A percentile compares a stretch with the other conserved stretches of the same genome.
These are phyloP conservation scores for Pythium rishiriense DNA, from an alignment of 352 stramenopile genomes.

Conservation along the genomic window DNA sequence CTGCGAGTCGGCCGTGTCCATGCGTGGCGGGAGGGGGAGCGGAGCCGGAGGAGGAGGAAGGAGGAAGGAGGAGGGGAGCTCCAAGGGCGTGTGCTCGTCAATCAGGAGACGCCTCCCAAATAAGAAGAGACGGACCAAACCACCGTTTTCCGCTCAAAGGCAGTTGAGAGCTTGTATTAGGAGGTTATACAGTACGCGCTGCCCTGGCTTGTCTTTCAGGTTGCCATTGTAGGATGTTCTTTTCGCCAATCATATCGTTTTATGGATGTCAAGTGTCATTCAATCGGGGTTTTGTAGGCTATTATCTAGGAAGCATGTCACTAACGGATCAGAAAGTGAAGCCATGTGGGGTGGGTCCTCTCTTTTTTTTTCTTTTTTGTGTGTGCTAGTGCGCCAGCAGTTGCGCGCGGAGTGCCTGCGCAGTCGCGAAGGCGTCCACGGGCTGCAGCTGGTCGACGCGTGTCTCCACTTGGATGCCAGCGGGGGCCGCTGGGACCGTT, in stretches of 20 bases:
- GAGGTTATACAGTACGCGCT: slow-evolving; percentile 5
- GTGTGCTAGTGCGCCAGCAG: neutral
- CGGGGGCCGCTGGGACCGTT: neutral
- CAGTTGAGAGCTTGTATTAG: slow-evolving; percentile 11
- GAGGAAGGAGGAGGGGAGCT: neutral
- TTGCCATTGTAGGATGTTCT: neutral
- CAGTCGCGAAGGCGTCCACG: slow-evolving; percentile 14
- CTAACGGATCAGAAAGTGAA: slow-evolving; percentile 6
- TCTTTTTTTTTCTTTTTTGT: too few relatives aligned
- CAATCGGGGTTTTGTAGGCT: neutral
- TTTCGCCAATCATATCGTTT: slow-evolving; percentile 1
- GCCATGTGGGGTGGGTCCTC: slow-evolving; percentile 4
- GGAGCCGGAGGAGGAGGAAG: neutral
- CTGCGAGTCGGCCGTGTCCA: slow-evolving; percentile 8
- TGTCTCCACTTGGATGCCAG: neutral
- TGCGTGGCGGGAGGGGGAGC: neutral
- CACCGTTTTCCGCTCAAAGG: neutral
- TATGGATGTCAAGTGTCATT: neutral
- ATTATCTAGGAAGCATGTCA: neutral
- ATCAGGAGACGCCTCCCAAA: neutral
- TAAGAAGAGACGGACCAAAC: slow-evolving; percentile 21
- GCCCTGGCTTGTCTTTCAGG: neutral
- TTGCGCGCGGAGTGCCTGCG: slow-evolving; percentile 17
- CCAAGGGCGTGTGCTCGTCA: neutral
- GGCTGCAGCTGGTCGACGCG: slow-evolving; percentile 26